Evolutionary conservation across 2,329 filamentous ascomycete species (phyloP), one percentile per base, ranked within the genome.

Genomic region (Ascochyta fabae): DNA sequence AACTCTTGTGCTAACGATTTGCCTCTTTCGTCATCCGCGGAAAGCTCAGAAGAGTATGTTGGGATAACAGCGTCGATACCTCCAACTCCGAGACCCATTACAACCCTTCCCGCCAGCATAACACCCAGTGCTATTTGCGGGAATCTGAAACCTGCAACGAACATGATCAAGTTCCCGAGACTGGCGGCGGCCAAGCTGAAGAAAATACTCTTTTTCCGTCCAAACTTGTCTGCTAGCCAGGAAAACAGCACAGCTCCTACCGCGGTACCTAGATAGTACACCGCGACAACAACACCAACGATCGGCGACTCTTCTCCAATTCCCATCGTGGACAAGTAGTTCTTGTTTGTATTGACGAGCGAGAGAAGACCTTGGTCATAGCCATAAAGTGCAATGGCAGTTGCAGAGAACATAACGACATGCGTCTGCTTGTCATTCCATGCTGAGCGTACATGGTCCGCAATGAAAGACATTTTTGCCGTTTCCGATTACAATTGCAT

Each of bases 211-310:
- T 78, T 78, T 67, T 84, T 86, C 10, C 84, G 77, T 7, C 84
- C 84, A 45, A 77, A 76, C 40, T 68, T 74, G 60, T 87, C 84
- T 6, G 84, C 83, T 22, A 83, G 73, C 64, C 75, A 79, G n/a
- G 81, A 84, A 58, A 85, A 84, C 19, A 85, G 60, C 1, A 86
- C 80, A 2, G 84, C 83, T 13, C 85, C 84, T 3, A 83, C 70
- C 3, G 84, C 78, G 61, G 84, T 86, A n/a, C 84, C 84, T 6
- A 87, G 79, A 61, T 87, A 87, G 75, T 87, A 87, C 27, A 87
- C 78, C 3, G 83, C 82, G 15, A 87, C 84, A 49, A 86, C 84
- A 51, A 86, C 77, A 49, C 85, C 84, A 33, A 87, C 83, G 22
- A 86, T 63, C 1, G 83, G 78, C 4, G 79, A 80, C 29, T 81